Evolutionary conservation across 1,284 basidiomycete genomes (phyloP).

Genomic region (Trichosporon coremiiforme): DNA sequence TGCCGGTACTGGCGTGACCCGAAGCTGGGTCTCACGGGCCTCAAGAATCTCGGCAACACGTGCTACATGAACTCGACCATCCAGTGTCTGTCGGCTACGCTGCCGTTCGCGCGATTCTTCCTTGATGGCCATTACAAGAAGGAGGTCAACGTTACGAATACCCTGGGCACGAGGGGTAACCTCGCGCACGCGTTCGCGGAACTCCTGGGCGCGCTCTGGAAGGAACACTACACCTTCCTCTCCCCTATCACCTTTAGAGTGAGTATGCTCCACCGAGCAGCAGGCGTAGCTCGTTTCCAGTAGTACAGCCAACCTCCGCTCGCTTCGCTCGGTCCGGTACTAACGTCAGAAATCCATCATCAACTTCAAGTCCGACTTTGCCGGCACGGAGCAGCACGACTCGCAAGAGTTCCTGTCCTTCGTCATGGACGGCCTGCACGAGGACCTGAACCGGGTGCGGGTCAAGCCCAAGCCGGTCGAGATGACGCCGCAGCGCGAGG

Average conservation of each 20-base stretch:
- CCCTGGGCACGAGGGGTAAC: constrained; percentile 83
- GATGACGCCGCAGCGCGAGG: constrained; percentile 80
- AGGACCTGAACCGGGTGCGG: constrained; percentile 89
- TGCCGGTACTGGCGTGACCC: constrained; percentile 73
- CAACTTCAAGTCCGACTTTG: constrained; percentile 80
- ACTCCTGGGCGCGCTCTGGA: constrained; percentile 84
- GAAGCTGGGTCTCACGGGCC: constrained; percentile 76
- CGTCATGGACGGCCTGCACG: constrained; percentile 91
- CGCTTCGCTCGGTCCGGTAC: neutral
- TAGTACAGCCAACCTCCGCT: too few species aligned
- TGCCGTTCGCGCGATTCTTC: constrained; percentile 88
- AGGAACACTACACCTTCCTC: constrained; percentile 78
- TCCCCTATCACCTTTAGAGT: constrained; percentile 86
- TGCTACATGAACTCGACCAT: constrained; percentile 99
- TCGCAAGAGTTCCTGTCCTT: constrained; percentile 96
- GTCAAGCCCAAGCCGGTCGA: constrained; percentile 71
- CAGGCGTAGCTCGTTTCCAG: too few species aligned
- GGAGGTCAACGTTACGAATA: constrained; percentile 85
- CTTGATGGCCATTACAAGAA: constrained; percentile 83
- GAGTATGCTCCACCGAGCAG: constrained; percentile 21
- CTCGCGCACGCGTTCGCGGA: constrained; percentile 81
- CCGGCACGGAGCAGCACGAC: constrained; percentile 91
- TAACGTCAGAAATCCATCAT: constrained; percentile 74
- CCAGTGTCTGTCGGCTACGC: constrained; percentile 89
- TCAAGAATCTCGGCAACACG: constrained; percentile 97